Evolutionary conservation across 352 stramenopile genomes (phyloP).

Genomic region (Blastocystis sp.): DNA sequence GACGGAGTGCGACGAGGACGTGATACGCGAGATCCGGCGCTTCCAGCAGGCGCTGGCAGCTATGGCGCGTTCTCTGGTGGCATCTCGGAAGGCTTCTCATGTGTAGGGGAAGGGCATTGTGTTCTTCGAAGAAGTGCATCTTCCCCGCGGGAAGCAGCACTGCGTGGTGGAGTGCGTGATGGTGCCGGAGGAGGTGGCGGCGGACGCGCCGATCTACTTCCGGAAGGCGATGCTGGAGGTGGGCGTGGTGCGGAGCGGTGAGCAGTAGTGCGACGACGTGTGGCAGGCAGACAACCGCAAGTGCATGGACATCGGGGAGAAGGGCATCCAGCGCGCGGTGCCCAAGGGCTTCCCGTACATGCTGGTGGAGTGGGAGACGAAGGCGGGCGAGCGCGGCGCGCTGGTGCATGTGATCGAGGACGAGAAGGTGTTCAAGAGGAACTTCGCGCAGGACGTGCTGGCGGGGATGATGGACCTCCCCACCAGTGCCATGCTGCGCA

Average conservation of each 20-base stretch:
- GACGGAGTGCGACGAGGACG: conserved; percentile 64
- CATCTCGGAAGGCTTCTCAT: background rate
- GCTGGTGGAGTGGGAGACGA: conserved; percentile 59
- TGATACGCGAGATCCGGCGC: conserved; percentile 47
- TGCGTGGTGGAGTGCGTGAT: conserved; percentile 69
- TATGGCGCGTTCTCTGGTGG: conserved; percentile 53
- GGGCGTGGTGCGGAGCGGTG: background rate
- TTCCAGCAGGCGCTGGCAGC: conserved; percentile 41
- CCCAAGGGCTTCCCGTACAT: conserved; percentile 70
- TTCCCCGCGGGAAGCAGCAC: conserved; percentile 30
- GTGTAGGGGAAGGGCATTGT: conserved; percentile 32
- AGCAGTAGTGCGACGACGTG: conserved; percentile 59
- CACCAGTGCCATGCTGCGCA: conserved; percentile 52
- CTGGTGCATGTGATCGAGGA: conserved; percentile 71
- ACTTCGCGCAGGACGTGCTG: conserved; percentile 68
- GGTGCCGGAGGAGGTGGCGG: conserved; percentile 66
- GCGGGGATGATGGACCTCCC: conserved; percentile 66
- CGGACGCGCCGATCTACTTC: conserved; percentile 71
- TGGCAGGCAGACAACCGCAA: conserved; percentile 66
- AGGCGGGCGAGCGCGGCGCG: conserved; percentile 13
- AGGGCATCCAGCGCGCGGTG: conserved; percentile 67
- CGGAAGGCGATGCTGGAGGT: conserved; percentile 69
- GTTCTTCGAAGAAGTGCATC: conserved; percentile 67
- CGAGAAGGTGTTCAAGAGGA: conserved; percentile 65
- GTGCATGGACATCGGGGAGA: conserved; percentile 68